Evolutionary conservation across 176 grass and related monocot species (phyloP).

Genomic region (Bonia amplexicaulis): DNA sequence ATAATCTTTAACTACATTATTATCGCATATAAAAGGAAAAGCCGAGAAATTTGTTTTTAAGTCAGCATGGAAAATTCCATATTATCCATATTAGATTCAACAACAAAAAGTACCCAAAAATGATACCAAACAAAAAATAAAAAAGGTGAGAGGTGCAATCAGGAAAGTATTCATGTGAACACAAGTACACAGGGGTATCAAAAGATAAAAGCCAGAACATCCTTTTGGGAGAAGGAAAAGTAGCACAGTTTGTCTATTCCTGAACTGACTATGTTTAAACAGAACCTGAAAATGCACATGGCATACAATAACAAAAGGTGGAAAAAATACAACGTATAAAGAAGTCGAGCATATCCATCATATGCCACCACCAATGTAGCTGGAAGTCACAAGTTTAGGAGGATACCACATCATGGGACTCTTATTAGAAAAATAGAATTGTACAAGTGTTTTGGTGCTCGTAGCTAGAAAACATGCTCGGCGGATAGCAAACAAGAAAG

Average conservation of each 20-base stretch:
- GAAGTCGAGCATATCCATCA: background rate
- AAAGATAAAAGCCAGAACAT: background rate
- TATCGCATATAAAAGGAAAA: background rate
- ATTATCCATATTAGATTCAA: background rate
- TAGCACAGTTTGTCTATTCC: background rate
- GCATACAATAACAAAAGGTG: background rate
- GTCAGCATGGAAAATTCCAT: background rate
- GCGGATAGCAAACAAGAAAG: background rate
- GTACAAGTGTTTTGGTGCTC: background rate
- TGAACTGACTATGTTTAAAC: background rate
- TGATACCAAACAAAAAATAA: background rate
- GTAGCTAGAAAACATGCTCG: background rate
- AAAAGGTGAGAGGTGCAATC: background rate
- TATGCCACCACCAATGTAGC: background rate
- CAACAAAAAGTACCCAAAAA: slow-evolving; percentile 8
- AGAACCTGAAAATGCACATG: background rate
- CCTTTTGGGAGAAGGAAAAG: background rate
- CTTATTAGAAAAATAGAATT: background rate
- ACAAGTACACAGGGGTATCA: background rate
- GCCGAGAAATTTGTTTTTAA: background rate
- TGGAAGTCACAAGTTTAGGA: background rate
- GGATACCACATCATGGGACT: background rate
- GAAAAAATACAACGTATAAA: background rate
- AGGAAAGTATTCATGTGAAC: background rate
- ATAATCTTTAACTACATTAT: background rate